Evolutionary conservation across 2,329 filamentous ascomycete genomes (phyloP).

Genomic region (Xylariaceae sp.): DNA sequence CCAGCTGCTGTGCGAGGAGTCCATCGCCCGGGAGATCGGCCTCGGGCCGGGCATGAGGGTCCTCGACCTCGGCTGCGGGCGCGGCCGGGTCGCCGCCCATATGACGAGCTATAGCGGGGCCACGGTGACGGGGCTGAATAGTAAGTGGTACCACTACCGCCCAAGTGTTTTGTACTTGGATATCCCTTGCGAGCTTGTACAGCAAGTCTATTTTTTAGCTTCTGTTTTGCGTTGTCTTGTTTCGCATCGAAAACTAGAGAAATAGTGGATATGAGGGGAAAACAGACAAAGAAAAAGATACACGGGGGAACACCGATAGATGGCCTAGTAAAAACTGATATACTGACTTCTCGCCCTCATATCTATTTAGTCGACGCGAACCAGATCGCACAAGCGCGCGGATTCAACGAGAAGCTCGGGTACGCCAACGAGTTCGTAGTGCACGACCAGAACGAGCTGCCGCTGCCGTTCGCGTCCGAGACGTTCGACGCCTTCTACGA

Average conservation of each 20-base stretch:
- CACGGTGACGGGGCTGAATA: slow-evolving; percentile 46
- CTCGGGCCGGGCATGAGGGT: slow-evolving; percentile 41
- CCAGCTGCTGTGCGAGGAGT: slow-evolving; percentile 48
- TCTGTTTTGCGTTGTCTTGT: too few species aligned
- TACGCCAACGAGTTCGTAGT: slow-evolving; percentile 43
- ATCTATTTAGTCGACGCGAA: slow-evolving; percentile 39
- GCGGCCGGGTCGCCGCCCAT: slow-evolving; percentile 48
- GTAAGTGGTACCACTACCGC: slow-evolving; percentile 5
- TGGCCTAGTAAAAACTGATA: too few species aligned
- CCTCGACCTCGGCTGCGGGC: slow-evolving; percentile 48
- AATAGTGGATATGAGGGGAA: too few species aligned
- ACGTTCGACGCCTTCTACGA: slow-evolving; percentile 50
- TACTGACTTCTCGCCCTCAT: slow-evolving; percentile 1
- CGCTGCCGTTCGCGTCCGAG: slow-evolving; percentile 44
- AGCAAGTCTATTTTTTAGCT: too few species aligned
- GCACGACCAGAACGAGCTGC: slow-evolving; percentile 47
- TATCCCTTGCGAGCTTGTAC: too few species aligned
- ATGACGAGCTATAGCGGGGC: slow-evolving; percentile 45
- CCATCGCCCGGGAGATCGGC: slow-evolving; percentile 42
- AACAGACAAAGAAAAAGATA: too few species aligned
- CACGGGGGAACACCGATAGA: too few species aligned
- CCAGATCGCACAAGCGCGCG: slow-evolving; percentile 33
- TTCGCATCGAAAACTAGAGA: too few species aligned
- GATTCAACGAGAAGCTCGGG: slow-evolving; percentile 27
- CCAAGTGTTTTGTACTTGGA: too few species aligned